Conservation (phyloP, 768 basidiomycete species). For the Agaricus sinodeliciosus region DNA sequence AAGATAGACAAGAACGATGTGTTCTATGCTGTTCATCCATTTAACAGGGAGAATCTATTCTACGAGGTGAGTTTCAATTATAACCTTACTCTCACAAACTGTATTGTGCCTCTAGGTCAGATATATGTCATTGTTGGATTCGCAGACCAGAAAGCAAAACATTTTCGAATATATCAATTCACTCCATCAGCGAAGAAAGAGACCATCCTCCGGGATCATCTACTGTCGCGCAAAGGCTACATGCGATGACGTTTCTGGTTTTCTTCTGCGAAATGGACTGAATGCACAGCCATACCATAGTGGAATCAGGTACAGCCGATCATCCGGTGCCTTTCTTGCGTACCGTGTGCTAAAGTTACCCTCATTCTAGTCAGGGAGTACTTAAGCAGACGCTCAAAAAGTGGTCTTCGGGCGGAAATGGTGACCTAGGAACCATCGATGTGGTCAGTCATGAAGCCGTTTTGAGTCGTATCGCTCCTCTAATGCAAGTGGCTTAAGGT, state of each 20-base stretch:
- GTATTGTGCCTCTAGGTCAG: constrained; percentile 40
- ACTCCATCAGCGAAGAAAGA: constrained; percentile 52
- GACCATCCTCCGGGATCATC: constrained; percentile 64
- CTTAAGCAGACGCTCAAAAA: constrained; percentile 58
- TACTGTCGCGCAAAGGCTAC: constrained; percentile 66
- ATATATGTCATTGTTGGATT: constrained; percentile 50
- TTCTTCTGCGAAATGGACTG: constrained; percentile 60
- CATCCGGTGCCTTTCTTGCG: neutral
- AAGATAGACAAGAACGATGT: constrained; percentile 51
- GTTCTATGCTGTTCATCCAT: constrained; percentile 66
- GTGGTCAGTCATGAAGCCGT: constrained; percentile 38
- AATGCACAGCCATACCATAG: constrained; percentile 70
- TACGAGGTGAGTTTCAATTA: constrained; percentile 52
- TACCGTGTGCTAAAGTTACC: neutral
- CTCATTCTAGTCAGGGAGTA: constrained; percentile 29
- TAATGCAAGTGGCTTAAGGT: constrained; percentile 33
- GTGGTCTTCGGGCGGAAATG: constrained; percentile 47
- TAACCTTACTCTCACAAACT: neutral
- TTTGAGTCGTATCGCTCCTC: neutral
- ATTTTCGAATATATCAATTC: constrained; percentile 60
- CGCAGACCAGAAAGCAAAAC: constrained; percentile 52
- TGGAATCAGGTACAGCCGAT: constrained; percentile 45
- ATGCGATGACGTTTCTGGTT: constrained; percentile 62
- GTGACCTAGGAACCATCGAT: constrained; percentile 46
- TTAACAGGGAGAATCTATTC: constrained; percentile 74